A percentile compares a stretch with the other conserved stretches of the same genome.
phyloP scores from a whole-genome alignment of 805 yeast species.

The Kuraishia cidri region DNA sequence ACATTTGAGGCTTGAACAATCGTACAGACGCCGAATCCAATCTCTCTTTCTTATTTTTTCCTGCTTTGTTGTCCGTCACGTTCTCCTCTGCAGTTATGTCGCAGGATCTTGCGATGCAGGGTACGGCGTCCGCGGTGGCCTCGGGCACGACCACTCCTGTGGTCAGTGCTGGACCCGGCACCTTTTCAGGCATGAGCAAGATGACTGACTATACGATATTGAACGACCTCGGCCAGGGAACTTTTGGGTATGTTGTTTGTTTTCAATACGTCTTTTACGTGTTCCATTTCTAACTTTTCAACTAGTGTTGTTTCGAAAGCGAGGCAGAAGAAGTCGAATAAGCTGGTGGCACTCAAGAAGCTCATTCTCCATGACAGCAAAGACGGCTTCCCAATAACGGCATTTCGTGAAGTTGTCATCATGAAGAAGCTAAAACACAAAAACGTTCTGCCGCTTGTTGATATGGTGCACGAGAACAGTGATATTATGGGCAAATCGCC shows the following conservation, averaged over 20 bases:
- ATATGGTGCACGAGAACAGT: conserved; percentile 56
- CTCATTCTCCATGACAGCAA: conserved; percentile 69
- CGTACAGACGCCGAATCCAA: too few species aligned
- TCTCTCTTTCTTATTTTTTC: too few species aligned
- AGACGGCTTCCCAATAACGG: conserved; percentile 89
- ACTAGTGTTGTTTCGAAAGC: conserved; percentile 81
- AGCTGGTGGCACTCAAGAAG: conserved; percentile 80
- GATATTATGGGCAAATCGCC: conserved; percentile 15
- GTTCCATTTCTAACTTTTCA: not conserved
- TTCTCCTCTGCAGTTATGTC: too few species aligned
- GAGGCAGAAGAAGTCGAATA: conserved; percentile 36
- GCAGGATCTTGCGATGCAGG: too few species aligned
- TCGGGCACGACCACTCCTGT: too few species aligned
- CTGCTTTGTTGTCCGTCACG: too few species aligned
- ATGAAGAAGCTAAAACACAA: conserved; percentile 60
- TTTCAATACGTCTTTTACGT: not conserved
- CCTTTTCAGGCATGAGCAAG: conserved; percentile 16
- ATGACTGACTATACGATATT: conserved; percentile 20
- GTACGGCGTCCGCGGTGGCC: too few species aligned
- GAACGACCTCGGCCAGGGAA: conserved; percentile 68
- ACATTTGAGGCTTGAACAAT: too few species aligned
- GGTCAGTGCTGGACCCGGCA: not conserved
- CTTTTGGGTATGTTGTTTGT: conserved; percentile 43
- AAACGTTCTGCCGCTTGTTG: conserved; percentile 70
- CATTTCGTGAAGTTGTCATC: conserved; percentile 84